Base-by-base conservation (phyloP, 352 stramenopile species). In the Phytophthora foliorum region DNA sequence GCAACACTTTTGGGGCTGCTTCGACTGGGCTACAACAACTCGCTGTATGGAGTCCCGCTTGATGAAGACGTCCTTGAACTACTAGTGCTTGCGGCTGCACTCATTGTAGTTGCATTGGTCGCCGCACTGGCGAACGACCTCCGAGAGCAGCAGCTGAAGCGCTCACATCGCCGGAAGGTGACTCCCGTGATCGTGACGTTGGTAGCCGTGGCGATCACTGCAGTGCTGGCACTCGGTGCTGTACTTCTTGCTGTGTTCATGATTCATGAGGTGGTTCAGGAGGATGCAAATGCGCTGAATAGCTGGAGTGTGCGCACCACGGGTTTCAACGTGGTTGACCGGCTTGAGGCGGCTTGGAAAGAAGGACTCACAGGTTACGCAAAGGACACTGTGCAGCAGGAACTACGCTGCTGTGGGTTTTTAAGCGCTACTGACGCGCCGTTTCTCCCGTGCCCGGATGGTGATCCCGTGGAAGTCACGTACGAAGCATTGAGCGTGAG, bases 231-330 rank as follows among this genome's bases (percentile, higher is more conserved):
- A 21, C 54, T 94, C 22, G 64, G 38, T 0, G 61, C 57, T 11
- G 64, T 84, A 0, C 59, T 86, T 3, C 31, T 87, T 5, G 79
- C 68, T 1, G 69, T 94, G 25, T 92, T 89, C 52, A 90, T 94
- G 72, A 70, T 84, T 2, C 75, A 82, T 25, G 76, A 93, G 59
- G 78, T 88, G 9, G 66, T 90, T 8, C 76, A 83, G 14, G 79
- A 86, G 13, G 67, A 64, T 22, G 74, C 81, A 29, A 83, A 59
- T 41, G 80, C 61, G 1, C 48, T 82, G 36, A 79, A 67, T 38
- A 94, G 86, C 65, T 94, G 87, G 87, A 90, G 84, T 16, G 84
- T 91, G 10, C 84, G 87, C 24, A 89, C 81, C 44, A 91, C 82
- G 8, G 78, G 74, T 22, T 91, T 94, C 39, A 90, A 80, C n/a